Conservation (phyloP, 2,329 filamentous ascomycete genomes). For the Exophiala oligosperma region DNA sequence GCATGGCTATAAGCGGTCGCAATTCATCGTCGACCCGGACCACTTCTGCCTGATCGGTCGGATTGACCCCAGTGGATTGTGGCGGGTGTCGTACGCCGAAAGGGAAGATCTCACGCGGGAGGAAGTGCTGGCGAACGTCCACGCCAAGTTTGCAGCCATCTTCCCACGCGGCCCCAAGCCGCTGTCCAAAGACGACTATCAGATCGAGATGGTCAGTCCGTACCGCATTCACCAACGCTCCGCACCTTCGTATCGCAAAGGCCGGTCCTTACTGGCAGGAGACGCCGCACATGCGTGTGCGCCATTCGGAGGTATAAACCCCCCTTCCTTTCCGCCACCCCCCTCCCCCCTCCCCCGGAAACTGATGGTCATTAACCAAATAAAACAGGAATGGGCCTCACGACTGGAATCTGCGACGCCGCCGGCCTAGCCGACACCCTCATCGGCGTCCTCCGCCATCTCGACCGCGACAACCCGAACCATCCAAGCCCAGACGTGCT, state of each 20-base stretch:
- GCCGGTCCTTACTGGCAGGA: conserved; percentile 57
- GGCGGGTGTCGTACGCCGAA: conserved; percentile 65
- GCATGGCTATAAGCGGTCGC: conserved; percentile 40
- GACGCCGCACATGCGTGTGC: conserved; percentile 59
- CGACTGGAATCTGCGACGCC: conserved; percentile 62
- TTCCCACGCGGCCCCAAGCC: conserved; percentile 59
- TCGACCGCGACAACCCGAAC: conserved; percentile 31
- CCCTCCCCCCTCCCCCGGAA: too few species aligned
- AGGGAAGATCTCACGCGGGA: conserved; percentile 52
- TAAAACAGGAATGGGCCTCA: conserved; percentile 59
- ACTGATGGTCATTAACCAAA: too few species aligned
- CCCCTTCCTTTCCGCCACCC: too few species aligned
- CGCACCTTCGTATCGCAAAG: conserved; percentile 57
- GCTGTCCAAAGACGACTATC: conserved; percentile 46
- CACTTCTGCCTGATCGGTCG: conserved; percentile 63
- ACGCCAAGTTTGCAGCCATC: conserved; percentile 56
- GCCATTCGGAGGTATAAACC: conserved; percentile 42
- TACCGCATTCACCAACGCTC: conserved; percentile 64
- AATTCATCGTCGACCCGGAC: conserved; percentile 58
- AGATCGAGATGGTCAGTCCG: conserved; percentile 56
- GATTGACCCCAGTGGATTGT: conserved; percentile 59
- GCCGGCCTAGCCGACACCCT: conserved; percentile 62
- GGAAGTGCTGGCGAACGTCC: conserved; percentile 54
- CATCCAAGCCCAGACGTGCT: too few species aligned
- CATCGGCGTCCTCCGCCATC: conserved; percentile 43